Evolutionary conservation across 116 monocot genomes (phyloP).

Genomic region (Zostera marina): DNA sequence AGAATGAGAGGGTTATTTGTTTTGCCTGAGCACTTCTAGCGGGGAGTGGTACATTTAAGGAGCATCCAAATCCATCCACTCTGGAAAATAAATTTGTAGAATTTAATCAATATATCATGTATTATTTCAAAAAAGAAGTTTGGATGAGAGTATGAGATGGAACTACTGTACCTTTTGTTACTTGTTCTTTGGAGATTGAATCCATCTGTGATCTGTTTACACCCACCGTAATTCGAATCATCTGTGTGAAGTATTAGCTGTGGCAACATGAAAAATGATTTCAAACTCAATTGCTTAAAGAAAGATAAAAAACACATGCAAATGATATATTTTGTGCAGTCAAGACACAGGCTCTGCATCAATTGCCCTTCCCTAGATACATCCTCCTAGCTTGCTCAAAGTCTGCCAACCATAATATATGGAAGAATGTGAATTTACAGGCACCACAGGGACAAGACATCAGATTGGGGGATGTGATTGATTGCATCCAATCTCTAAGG

Average conservation of each 20-base stretch:
- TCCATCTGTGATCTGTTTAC: conserved; percentile 24
- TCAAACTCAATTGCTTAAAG: neutral
- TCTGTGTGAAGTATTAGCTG: conserved; percentile 77
- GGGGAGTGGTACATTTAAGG: conserved; percentile 50
- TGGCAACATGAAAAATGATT: neutral
- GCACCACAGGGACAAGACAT: too few relatives aligned
- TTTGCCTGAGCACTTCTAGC: conserved; percentile 68
- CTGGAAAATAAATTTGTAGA: conserved; percentile 13
- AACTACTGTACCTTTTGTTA: conserved; percentile 34
- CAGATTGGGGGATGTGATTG: too few relatives aligned
- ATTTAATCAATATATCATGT: neutral
- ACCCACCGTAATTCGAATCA: conserved; percentile 56
- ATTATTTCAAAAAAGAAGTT: neutral
- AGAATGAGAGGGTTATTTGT: neutral
- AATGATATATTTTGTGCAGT: too few relatives aligned
- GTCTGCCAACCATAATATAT: too few relatives aligned
- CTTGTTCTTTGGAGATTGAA: conserved; percentile 34
- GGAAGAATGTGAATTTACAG: too few relatives aligned
- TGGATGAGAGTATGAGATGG: neutral
- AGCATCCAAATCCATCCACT: conserved; percentile 43
- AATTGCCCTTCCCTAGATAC: too few relatives aligned
- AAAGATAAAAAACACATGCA: neutral
- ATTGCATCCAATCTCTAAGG: too few relatives aligned
- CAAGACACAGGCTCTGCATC: too few relatives aligned
- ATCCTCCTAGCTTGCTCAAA: too few relatives aligned